Percentiles rank a stretch among this genome's conserved stretches.
phyloP scores from a whole-genome alignment of 768 basidiomycete species.

The Trametes meyenii region DNA sequence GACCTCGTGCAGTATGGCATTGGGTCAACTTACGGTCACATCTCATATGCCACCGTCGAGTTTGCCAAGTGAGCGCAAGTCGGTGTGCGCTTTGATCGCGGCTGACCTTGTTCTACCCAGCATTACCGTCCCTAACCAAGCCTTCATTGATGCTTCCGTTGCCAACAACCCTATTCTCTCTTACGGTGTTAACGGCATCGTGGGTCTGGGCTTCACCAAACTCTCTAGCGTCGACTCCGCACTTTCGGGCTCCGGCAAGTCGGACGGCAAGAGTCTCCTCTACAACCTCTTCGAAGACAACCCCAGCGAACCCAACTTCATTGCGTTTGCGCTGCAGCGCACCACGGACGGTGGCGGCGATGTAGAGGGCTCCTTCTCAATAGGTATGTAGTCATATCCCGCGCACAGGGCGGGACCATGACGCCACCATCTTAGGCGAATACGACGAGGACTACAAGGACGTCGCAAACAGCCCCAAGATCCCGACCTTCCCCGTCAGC shows the following conservation, averaged over 20 bases:
- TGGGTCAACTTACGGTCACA: slow-evolving; percentile 72
- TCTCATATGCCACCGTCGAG: slow-evolving; percentile 61
- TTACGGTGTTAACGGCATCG: slow-evolving; percentile 72
- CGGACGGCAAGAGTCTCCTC: slow-evolving; percentile 68
- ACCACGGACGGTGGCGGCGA: slow-evolving; percentile 53
- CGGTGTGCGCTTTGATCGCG: neutral
- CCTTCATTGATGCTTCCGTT: slow-evolving; percentile 61
- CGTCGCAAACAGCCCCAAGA: slow-evolving; percentile 57
- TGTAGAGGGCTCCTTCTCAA: slow-evolving; percentile 68
- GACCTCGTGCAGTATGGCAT: slow-evolving; percentile 63
- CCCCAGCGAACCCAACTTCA: slow-evolving; percentile 74
- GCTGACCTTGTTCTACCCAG: slow-evolving; percentile 37
- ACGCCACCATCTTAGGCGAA: slow-evolving; percentile 51
- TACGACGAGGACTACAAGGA: slow-evolving; percentile 62
- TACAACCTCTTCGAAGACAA: slow-evolving; percentile 77
- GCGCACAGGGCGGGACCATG: neutral
- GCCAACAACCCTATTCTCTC: slow-evolving; percentile 75
- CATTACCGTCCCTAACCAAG: slow-evolving; percentile 67
- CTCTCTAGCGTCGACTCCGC: slow-evolving; percentile 70
- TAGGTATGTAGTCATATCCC: slow-evolving; percentile 49
- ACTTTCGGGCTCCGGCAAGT: slow-evolving; percentile 58
- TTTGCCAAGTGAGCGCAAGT: slow-evolving; percentile 65
- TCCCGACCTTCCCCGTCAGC: slow-evolving; percentile 73
- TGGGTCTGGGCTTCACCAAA: slow-evolving; percentile 77
- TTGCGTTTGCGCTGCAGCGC: slow-evolving; percentile 75